Evolutionary conservation across 305 asterid species (phyloP).

Genomic region (Fraxinus velutina): DNA sequence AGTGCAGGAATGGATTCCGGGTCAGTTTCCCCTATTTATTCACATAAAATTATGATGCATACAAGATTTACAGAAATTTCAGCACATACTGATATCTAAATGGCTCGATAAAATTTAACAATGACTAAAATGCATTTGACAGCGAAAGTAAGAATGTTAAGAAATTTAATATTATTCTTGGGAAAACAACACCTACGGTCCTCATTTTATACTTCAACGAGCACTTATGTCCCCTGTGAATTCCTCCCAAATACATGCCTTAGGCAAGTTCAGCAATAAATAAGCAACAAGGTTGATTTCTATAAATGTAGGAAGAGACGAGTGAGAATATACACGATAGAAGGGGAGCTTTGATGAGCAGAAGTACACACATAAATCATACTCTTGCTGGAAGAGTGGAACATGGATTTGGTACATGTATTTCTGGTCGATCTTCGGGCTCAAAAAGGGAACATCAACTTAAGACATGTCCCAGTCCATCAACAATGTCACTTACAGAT

Average conservation of each 20-base stretch:
- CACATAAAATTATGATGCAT: neutral
- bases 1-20: conserved; percentile 19
- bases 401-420: conserved; percentile 26
- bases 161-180: conserved; percentile 1
- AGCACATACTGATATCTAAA: neutral
- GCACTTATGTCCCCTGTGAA: neutral
- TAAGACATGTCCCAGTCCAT: conserved; percentile 42
- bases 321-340: conserved; percentile 23
- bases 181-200: neutral
- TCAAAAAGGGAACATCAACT: conserved; percentile 37
- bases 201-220: neutral
- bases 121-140: conserved; percentile 3
- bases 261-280: neutral
- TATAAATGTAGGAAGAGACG: conserved; percentile 36
- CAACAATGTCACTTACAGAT: conserved; percentile 43
- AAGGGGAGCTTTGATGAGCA: conserved; percentile 39
- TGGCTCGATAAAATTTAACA: neutral
- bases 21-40: conserved; percentile 29
- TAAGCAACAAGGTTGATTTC: neutral
- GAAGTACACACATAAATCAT: conserved; percentile 31
- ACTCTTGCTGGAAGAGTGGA: conserved; percentile 36
- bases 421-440: conserved; percentile 35
- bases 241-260: neutral
- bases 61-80: neutral
- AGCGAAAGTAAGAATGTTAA: neutral